These are phyloP conservation scores for Synchytrium microbalum DNA, from an alignment of 371 early-diverging fungal genomes.

Conservation along the genomic window DNA sequence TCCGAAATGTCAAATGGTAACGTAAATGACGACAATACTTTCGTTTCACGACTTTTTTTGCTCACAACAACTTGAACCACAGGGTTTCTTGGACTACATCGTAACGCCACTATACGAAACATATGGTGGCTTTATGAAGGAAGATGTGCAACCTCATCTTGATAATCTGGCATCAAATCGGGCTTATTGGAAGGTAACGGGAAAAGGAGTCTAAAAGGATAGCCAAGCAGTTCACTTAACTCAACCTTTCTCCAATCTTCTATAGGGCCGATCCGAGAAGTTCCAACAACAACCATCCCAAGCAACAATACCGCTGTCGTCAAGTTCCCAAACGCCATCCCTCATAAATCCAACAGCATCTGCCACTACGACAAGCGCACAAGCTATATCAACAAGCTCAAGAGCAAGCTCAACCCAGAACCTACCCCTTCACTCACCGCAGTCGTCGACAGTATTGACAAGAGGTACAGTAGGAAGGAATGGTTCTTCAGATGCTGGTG, in stretches of 20 bases:
- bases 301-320: too few relatives aligned
- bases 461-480: too few relatives aligned
- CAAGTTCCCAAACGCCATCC: too few relatives aligned
- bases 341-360: too few relatives aligned
- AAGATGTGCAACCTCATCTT: constrained; percentile 23
- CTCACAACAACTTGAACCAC: not conserved
- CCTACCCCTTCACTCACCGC: too few relatives aligned
- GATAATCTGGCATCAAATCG: constrained; percentile 30
- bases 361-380: too few relatives aligned
- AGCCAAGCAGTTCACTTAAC: not conserved
- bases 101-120: constrained; percentile 36
- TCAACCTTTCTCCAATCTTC: not conserved
- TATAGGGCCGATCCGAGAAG: not conserved
- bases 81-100: constrained; percentile 43
- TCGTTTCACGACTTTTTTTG: not conserved
- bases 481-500: too few relatives aligned
- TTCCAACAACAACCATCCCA: too few relatives aligned
- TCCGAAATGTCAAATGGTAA: constrained; percentile 24
- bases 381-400: too few relatives aligned
- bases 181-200: constrained; percentile 24
- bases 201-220: constrained; percentile 7
- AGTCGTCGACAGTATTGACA: too few relatives aligned
- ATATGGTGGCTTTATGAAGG: constrained; percentile 26
- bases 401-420: too few relatives aligned
- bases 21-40: constrained; percentile 11